Conservation (phyloP, 371 early-diverging fungal species). For the Nematocida sp. region DNA sequence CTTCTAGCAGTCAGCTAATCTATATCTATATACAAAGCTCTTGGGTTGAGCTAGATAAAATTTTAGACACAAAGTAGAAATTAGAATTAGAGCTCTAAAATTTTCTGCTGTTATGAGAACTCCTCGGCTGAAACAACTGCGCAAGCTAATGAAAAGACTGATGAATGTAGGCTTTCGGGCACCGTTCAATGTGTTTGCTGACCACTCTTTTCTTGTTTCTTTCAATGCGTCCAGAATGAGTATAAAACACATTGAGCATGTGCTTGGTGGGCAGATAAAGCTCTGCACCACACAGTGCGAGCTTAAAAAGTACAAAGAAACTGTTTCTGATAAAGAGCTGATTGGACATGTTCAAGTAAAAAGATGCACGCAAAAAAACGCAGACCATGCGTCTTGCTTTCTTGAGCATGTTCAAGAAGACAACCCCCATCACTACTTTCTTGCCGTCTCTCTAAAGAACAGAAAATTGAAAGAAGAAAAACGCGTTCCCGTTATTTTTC, state of each 20-base stretch:
- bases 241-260: slow-evolving; percentile 1
- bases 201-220: slow-evolving; percentile 24
- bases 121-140: slow-evolving; percentile 30
- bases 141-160: slow-evolving; percentile 25
- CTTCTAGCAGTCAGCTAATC: no score
- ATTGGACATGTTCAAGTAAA: slow-evolving; percentile 24
- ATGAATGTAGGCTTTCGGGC: slow-evolving; percentile 8
- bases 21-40: no score
- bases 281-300: slow-evolving; percentile 35
- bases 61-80: no score
- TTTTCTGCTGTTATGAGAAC: slow-evolving; percentile 9
- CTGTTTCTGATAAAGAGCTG: slow-evolving; percentile 6
- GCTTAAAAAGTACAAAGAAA: slow-evolving; percentile 11
- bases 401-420: background rate
- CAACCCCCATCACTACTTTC: slow-evolving; percentile 41
- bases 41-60: no score
- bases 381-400: slow-evolving; percentile 3
- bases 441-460: slow-evolving; percentile 26
- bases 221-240: slow-evolving; percentile 34
- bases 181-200: slow-evolving; percentile 41
- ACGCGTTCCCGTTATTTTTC: slow-evolving; percentile 27
- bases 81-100: background rate
- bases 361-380: slow-evolving; percentile 35
- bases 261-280: slow-evolving; percentile 19
- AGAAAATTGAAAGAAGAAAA: slow-evolving; percentile 14